phyloP scores from a whole-genome alignment of 768 basidiomycete species.

The Mycena polygramma region DNA sequence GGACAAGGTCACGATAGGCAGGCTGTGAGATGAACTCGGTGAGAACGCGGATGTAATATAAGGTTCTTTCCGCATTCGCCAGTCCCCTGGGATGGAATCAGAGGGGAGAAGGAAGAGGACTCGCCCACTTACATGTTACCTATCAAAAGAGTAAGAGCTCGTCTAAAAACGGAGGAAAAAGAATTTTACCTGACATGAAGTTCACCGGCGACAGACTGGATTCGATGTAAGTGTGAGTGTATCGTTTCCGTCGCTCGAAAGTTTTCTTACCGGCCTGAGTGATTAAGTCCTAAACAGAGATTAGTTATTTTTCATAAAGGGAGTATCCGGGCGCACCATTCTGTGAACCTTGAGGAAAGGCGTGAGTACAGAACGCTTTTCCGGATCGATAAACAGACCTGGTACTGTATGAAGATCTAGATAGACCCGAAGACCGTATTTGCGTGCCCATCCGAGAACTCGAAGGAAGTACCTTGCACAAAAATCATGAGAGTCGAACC shows the following conservation, averaged over 20 bases:
- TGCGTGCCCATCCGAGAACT: conserved; percentile 85
- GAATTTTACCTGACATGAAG: conserved; percentile 60
- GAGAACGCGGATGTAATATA: conserved; percentile 81
- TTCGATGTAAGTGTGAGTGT: conserved; percentile 9
- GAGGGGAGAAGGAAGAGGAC: background rate
- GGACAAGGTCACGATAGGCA: conserved; percentile 70
- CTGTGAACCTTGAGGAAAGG: conserved; percentile 51
- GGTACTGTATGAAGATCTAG: conserved; percentile 86
- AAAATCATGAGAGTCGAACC: background rate
- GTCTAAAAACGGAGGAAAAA: background rate
- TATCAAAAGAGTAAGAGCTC: background rate
- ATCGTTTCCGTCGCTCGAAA: background rate
- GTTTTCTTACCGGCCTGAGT: conserved; percentile 63
- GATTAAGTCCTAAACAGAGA: conserved; percentile 60
- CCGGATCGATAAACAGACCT: conserved; percentile 54
- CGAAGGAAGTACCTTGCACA: conserved; percentile 74
- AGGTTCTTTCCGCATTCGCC: conserved; percentile 85
- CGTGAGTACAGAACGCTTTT: background rate
- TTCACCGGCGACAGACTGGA: conserved; percentile 64
- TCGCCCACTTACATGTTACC: conserved; percentile 63
- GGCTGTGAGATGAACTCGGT: conserved; percentile 87
- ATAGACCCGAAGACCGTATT: conserved; percentile 89
- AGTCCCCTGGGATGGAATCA: conserved; percentile 58
- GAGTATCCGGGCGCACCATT: conserved; percentile 59
- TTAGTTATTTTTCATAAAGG: background rate